These are phyloP conservation scores for Trichosanthes truncata DNA, from an alignment of 306 rosid genomes.

Conservation along the genomic window DNA sequence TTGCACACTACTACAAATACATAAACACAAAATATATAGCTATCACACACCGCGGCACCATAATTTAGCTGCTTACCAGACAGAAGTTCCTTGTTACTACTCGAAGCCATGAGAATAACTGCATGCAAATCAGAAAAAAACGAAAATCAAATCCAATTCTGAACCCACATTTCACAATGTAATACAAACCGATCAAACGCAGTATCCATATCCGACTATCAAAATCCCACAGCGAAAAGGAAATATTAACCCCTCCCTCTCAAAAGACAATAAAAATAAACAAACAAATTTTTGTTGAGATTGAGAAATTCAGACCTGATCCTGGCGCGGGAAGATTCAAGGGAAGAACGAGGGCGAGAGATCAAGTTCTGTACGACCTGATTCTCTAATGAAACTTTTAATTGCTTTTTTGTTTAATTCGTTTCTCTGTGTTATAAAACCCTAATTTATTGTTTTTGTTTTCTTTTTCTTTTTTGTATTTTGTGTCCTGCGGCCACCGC, in stretches of 20 bases:
- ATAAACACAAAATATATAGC: not conserved
- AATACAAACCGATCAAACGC: not conserved
- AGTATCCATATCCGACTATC: not conserved
- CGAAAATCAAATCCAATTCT: not conserved
- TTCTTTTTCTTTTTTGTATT: not conserved
- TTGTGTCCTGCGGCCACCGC: not conserved
- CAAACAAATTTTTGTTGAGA: not conserved
- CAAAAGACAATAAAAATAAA: not conserved
- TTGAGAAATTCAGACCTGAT: not conserved
- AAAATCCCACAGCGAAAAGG: not conserved
- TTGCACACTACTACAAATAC: not conserved
- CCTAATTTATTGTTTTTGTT: not conserved
- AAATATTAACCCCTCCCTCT: not conserved
- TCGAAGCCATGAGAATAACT: conserved; percentile 60
- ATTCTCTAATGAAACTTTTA: not conserved
- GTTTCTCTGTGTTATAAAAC: not conserved
- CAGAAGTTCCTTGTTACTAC: conserved; percentile 44
- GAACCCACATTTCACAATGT: not conserved
- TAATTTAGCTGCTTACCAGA: conserved; percentile 35
- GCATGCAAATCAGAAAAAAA: conserved; percentile 13
- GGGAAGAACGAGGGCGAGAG: not conserved
- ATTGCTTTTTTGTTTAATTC: conserved; percentile 1
- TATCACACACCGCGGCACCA: not conserved
- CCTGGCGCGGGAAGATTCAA: not conserved
- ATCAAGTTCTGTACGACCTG: not conserved